These are phyloP conservation scores for Dendrothele bispora DNA, from an alignment of 768 basidiomycete genomes.

Conservation along the genomic window DNA sequence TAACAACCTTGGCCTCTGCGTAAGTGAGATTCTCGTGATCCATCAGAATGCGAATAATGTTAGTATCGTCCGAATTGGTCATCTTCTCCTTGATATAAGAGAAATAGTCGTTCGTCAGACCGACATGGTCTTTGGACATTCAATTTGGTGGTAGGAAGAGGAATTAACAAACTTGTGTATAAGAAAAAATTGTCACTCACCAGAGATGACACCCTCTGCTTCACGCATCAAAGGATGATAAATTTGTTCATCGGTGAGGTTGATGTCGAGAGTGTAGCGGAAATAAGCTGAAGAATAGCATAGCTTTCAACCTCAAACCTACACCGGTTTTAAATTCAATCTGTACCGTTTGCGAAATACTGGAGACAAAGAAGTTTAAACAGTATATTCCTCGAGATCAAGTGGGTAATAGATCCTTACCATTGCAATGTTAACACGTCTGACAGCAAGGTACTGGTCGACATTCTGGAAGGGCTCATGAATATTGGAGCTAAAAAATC, in stretches of 20 bases:
- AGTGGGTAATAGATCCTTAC: neutral
- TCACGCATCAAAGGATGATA: conserved; percentile 13
- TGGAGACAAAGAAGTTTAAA: neutral
- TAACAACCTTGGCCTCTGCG: conserved; percentile 1
- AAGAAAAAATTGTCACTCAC: neutral
- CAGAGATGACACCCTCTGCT: conserved; percentile 10
- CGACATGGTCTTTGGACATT: conserved; percentile 10
- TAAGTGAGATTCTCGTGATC: conserved; percentile 9
- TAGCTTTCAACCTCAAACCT: neutral
- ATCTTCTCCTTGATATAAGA: conserved; percentile 10
- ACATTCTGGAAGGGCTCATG: neutral
- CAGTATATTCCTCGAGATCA: neutral
- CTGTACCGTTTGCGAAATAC: conserved; percentile 7
- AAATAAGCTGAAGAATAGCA: conserved; percentile 7
- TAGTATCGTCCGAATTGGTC: conserved; percentile 12
- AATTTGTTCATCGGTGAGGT: conserved; percentile 13
- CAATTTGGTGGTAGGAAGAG: neutral
- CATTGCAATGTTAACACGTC: conserved; percentile 9
- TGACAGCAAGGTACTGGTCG: conserved; percentile 1
- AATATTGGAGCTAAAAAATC: neutral
- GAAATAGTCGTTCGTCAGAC: conserved; percentile 11
- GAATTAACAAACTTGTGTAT: no score
- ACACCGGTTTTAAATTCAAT: neutral
- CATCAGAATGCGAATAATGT: conserved; percentile 10
- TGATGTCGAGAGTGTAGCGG: conserved; percentile 12